Conservation (phyloP, 768 basidiomycete species). For the Tremella fuciformis region DNA sequence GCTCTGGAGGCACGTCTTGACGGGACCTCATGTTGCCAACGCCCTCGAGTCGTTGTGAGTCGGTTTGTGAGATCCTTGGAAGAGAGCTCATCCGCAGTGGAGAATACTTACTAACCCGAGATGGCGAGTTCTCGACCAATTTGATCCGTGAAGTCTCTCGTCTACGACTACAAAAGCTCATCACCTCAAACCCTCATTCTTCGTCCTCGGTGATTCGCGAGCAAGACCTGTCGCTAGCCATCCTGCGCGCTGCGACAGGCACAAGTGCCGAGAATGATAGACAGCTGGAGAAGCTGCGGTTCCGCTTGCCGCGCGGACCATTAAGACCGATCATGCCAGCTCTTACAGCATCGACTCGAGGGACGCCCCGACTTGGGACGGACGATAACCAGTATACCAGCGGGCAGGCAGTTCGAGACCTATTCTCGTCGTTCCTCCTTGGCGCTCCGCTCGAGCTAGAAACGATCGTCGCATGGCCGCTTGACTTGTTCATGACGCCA, state of each 20-base stretch:
- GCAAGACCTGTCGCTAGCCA: constrained; percentile 80
- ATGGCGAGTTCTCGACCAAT: constrained; percentile 80
- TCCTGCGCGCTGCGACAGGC: constrained; percentile 81
- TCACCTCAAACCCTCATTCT: constrained; percentile 61
- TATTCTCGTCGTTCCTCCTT: constrained; percentile 65
- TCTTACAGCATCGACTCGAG: constrained; percentile 48
- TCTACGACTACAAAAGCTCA: constrained; percentile 73
- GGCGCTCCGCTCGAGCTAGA: constrained; percentile 71
- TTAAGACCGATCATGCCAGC: constrained; percentile 76
- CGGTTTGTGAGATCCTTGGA: neutral
- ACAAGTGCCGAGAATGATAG: constrained; percentile 84
- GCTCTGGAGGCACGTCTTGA: constrained; percentile 87
- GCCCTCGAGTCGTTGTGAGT: constrained; percentile 80
- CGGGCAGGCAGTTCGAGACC: constrained; percentile 29
- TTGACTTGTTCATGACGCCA: constrained; percentile 81
- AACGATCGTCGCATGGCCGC: constrained; percentile 76
- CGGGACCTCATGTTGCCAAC: constrained; percentile 74
- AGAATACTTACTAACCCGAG: constrained; percentile 80
- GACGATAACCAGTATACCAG: constrained; percentile 7
- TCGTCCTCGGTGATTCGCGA: constrained; percentile 70
- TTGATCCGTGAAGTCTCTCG: constrained; percentile 83
- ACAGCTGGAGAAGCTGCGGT: constrained; percentile 68
- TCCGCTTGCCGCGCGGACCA: constrained; percentile 76
- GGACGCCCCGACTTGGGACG: neutral
- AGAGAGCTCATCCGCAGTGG: constrained; percentile 58